Base-by-base conservation (phyloP, 805 yeast genomes). In the Cyberlindnera euphorbiae region DNA sequence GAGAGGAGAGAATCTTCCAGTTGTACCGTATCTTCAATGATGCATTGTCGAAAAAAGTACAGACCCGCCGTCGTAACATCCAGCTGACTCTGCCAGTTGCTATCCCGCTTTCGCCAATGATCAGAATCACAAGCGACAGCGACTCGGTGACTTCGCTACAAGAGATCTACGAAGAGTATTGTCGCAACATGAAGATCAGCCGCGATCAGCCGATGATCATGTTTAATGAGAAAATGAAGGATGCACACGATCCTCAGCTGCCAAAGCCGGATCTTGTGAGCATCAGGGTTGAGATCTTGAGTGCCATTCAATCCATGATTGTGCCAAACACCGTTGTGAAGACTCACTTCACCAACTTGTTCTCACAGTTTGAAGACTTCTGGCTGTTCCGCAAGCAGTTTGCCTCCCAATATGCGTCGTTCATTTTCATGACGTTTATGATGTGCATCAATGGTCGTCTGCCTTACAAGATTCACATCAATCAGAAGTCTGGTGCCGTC, bases 321-420 rank as follows among this genome's bases (percentile, higher is more conserved):
- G 90, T 89, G 36, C 97, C 98, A 24, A 72, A 82, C 17, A 80
- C 85, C 5, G 82, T 90, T 23, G 67, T 90, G 67, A 79, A 79
- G 53, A 84, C 84, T 46, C 82, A 84, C 57, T 93, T 88, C 55
- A 58, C 80, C 38, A 70, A 68, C 6, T 64, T 79, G 27, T 93
- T 79, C 59, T 71, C 81, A 10, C 73, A 78, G 40, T 94, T 82
- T 57, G 96, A 84, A 59, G 97, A 90, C 53, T 93, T 90, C 69
- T 93, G 98, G 98, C 63, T 90, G 35, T 93, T 94, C 79, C 75
- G 97, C 45, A 87, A 88, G 52, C 96, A 89, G 55, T 94, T 93
- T 55, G 78, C 96, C 5, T 81, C 95, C 18, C 96, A 89, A 60
- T 93, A 90, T 62, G 97, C 97, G 5, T 79, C 95, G 0, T 83